phyloP scores from a whole-genome alignment of 1,284 basidiomycete species.

The Agaricales sp. region DNA sequence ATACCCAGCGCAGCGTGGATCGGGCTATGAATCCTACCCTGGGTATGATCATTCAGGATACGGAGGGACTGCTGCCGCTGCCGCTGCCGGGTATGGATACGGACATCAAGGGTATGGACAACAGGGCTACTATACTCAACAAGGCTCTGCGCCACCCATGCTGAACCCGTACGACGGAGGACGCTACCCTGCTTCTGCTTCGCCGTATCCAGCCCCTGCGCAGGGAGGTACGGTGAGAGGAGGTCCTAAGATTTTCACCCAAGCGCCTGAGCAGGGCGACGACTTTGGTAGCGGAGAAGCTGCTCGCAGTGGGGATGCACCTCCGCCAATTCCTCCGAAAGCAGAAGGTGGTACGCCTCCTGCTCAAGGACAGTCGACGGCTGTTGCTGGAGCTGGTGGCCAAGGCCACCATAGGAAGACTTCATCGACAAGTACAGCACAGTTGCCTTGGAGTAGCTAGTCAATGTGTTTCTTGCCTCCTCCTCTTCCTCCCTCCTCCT shows the following conservation, averaged over 20 bases:
- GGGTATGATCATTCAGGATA: slow-evolving; percentile 1
- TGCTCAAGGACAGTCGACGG: neutral
- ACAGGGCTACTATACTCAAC: neutral
- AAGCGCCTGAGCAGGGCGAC: no score
- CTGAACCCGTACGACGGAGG: neutral
- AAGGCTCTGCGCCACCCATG: neutral
- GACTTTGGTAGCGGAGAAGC: no score
- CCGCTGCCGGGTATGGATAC: neutral
- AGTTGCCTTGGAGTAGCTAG: neutral
- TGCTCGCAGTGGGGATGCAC: neutral
- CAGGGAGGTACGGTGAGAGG: neutral
- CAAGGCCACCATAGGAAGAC: neutral
- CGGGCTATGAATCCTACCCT: neutral
- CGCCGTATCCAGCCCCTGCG: neutral
- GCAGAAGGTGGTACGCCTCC: neutral
- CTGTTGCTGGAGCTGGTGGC: neutral
- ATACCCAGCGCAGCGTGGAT: neutral
- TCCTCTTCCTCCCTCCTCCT: no score
- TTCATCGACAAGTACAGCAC: neutral
- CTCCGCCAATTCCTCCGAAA: neutral
- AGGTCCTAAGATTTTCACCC: neutral
- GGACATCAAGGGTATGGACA: neutral
- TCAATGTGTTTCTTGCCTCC: no score
- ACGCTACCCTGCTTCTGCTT: neutral
- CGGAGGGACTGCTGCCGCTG: no score